These are phyloP conservation scores for Hyaloscypha finlandica DNA, from an alignment of 495 filamentous ascomycete genomes.

Conservation along the genomic window DNA sequence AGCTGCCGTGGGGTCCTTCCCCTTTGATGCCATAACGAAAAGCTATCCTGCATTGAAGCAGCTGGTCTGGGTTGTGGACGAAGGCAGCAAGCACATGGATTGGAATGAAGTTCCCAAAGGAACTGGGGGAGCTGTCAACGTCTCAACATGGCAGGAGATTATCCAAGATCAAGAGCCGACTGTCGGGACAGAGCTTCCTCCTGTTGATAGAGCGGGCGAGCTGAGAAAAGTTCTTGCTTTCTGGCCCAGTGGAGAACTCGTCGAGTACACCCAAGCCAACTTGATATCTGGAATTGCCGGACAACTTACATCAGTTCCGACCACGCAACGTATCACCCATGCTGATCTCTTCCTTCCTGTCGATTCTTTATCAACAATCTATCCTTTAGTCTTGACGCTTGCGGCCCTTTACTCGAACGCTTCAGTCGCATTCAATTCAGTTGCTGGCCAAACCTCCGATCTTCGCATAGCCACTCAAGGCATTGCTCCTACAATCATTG, in stretches of 20 bases:
- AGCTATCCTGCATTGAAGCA: slow-evolving; percentile 69
- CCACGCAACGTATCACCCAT: slow-evolving; percentile 66
- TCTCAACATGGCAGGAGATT: slow-evolving; percentile 86
- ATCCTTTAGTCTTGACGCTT: slow-evolving; percentile 78
- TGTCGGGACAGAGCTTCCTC: slow-evolving; percentile 47
- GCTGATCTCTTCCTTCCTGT: slow-evolving; percentile 87
- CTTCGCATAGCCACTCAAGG: slow-evolving; percentile 69
- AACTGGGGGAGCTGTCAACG: slow-evolving; percentile 67
- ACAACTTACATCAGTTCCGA: slow-evolving; percentile 74
- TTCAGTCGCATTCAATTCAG: slow-evolving; percentile 86
- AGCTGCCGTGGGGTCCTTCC: slow-evolving; percentile 83
- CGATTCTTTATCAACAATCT: slow-evolving; percentile 75
- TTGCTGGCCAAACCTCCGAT: slow-evolving; percentile 69
- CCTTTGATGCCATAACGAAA: slow-evolving; percentile 70
- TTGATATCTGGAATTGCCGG: slow-evolving; percentile 76
- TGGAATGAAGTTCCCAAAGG: slow-evolving; percentile 78
- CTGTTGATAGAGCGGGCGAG: slow-evolving; percentile 45
- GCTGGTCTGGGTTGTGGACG: slow-evolving; percentile 91
- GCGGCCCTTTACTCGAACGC: slow-evolving; percentile 81
- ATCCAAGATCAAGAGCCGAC: slow-evolving; percentile 60
- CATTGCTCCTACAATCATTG: slow-evolving; percentile 79
- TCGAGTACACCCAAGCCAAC: slow-evolving; percentile 78
- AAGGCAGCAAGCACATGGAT: slow-evolving; percentile 90
- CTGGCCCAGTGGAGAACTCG: slow-evolving; percentile 70
- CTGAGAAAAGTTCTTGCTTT: slow-evolving; percentile 60